phyloP scores from a whole-genome alignment of 345 rosid species.

The Gossypium thurberi region DNA sequence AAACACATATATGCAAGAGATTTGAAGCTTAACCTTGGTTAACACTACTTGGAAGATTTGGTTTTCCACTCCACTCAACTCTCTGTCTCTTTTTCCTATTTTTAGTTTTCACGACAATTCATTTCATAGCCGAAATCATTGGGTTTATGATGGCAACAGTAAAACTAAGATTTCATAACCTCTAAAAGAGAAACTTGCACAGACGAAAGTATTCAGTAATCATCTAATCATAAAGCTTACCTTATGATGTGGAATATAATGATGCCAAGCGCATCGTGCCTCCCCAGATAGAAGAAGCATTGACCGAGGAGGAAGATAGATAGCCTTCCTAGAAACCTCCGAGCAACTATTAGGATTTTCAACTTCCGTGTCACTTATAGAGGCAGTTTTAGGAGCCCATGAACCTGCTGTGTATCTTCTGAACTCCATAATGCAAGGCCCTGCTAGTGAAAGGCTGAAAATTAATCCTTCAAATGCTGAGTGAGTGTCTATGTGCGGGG shows the following conservation, averaged over 20 bases:
- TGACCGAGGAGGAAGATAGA: slow-evolving; percentile 87
- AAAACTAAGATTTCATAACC: background rate
- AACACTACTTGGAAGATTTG: background rate
- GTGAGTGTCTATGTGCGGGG: slow-evolving; percentile 97
- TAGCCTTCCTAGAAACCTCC: slow-evolving; percentile 45
- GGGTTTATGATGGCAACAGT: background rate
- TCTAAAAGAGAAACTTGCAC: background rate
- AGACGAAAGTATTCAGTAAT: background rate
- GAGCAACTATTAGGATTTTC: slow-evolving; percentile 30
- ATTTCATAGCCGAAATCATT: background rate
- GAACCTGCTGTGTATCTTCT: slow-evolving; percentile 59
- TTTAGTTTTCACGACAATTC: background rate
- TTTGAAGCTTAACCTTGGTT: background rate
- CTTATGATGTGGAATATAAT: slow-evolving; percentile 98
- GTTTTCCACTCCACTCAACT: background rate
- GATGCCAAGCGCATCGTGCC: slow-evolving; percentile 98
- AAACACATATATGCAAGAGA: background rate
- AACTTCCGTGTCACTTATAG: slow-evolving; percentile 25
- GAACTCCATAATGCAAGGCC: slow-evolving; percentile 97
- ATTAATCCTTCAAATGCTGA: slow-evolving; percentile 88
- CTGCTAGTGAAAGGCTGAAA: slow-evolving; percentile 92
- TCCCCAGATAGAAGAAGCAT: slow-evolving; percentile 83
- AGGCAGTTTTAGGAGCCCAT: slow-evolving; percentile 29
- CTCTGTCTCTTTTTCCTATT: background rate
- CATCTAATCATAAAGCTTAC: slow-evolving; percentile 20